These are phyloP conservation scores for Pseudogymnoascus sp. DNA, from an alignment of 2,329 filamentous ascomycete species.

Conservation along the genomic window DNA sequence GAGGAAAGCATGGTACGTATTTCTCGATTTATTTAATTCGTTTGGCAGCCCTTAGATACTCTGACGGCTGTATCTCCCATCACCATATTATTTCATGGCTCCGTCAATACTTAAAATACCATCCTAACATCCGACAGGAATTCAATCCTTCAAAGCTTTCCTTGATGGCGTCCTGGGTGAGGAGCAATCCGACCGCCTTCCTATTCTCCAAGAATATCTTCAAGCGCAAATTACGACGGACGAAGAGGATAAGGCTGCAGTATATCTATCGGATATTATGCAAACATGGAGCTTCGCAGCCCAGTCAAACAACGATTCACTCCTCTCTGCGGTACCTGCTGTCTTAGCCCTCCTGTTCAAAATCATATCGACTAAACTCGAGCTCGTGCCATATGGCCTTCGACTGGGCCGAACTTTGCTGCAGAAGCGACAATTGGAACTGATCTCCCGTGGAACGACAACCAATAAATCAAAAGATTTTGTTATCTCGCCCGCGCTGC, in stretches of 20 bases:
- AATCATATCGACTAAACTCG: constrained; percentile 64
- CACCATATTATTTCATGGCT: neutral
- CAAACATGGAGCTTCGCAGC: constrained; percentile 82
- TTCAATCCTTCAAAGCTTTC: constrained; percentile 63
- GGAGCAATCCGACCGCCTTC: constrained; percentile 41
- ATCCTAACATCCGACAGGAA: constrained; percentile 36
- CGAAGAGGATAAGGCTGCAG: constrained; percentile 47
- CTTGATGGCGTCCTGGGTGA: constrained; percentile 58
- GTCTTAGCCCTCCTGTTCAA: constrained; percentile 76
- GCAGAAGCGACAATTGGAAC: constrained; percentile 71
- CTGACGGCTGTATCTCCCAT: neutral
- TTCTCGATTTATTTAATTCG: neutral
- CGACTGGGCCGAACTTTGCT: constrained; percentile 75
- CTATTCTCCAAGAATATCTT: constrained; percentile 64
- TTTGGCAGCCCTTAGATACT: neutral
- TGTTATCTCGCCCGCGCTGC: constrained; percentile 79
- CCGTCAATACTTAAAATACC: neutral
- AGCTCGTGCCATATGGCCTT: constrained; percentile 68
- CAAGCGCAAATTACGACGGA: constrained; percentile 45
- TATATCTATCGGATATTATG: constrained; percentile 71
- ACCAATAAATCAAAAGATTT: constrained; percentile 78
- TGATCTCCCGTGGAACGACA: constrained; percentile 71
- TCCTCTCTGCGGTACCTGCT: constrained; percentile 74
- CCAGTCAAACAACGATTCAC: constrained; percentile 69
- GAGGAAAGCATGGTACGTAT: constrained; percentile 56